These are phyloP conservation scores for Tylopilus intermedius DNA, from an alignment of 768 basidiomycete genomes.

Conservation along the genomic window DNA sequence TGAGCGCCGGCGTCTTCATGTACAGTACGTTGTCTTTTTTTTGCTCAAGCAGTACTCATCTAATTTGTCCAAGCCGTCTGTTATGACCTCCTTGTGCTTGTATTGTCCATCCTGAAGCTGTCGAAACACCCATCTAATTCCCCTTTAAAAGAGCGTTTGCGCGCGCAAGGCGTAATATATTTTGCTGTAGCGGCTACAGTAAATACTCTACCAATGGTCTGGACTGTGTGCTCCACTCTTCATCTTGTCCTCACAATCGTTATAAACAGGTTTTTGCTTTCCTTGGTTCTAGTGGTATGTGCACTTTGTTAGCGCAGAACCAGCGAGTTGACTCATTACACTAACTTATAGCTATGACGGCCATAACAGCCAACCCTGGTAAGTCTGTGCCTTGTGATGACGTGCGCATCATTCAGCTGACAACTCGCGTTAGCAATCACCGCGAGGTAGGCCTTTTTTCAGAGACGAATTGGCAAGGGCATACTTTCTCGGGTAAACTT, in stretches of 20 bases:
- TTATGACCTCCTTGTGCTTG: conserved; percentile 19
- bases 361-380: background rate
- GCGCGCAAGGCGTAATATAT: conserved; percentile 17
- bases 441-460: conserved; percentile 5
- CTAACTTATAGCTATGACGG: conserved; percentile 1
- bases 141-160: conserved; percentile 10
- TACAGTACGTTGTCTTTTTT: conserved; percentile 16
- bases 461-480: background rate
- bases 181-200: conserved; percentile 10
- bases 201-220: conserved; percentile 13
- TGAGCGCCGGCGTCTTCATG: conserved; percentile 3
- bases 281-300: conserved; percentile 7
- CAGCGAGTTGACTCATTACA: background rate
- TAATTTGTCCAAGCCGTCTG: conserved; percentile 7
- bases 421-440: conserved; percentile 2
- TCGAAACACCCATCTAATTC: conserved; percentile 9
- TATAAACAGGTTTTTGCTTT: conserved; percentile 9
- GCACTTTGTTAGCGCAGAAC: background rate
- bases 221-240: background rate
- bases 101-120: conserved; percentile 14
- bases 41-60: background rate
- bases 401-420: no score
- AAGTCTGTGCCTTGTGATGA: no score
- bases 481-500: background rate
- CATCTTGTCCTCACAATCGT: background rate